Percentiles rank a stretch among this genome's conserved stretches.
Conservation (phyloP, 1,284 basidiomycete genomes). For the Calocybe gambosa region DNA sequence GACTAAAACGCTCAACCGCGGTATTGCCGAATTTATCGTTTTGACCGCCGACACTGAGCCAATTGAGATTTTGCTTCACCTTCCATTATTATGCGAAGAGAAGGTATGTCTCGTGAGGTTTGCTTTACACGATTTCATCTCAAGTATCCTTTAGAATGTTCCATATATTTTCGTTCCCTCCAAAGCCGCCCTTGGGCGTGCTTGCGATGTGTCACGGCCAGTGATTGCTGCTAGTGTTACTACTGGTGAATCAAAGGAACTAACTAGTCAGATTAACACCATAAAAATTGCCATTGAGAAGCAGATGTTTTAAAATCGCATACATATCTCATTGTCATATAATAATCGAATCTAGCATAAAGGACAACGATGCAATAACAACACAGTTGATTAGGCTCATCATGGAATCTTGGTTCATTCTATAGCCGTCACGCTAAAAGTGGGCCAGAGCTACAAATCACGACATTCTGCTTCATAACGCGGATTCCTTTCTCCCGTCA, state of each 20-base stretch:
- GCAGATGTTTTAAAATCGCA: constrained; percentile 29
- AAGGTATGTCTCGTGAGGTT: constrained; percentile 52
- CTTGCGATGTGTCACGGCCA: constrained; percentile 92
- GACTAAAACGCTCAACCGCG: constrained; percentile 98
- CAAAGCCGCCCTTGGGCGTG: constrained; percentile 92
- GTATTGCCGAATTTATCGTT: constrained; percentile 98
- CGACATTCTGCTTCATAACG: too few relatives aligned
- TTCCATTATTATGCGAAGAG: constrained; percentile 97
- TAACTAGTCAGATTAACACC: constrained; percentile 85
- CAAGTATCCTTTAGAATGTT: constrained; percentile 62
- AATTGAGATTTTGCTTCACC: constrained; percentile 95
- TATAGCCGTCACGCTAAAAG: too few relatives aligned
- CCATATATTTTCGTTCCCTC: constrained; percentile 94
- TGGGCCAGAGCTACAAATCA: too few relatives aligned
- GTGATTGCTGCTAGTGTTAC: constrained; percentile 96
- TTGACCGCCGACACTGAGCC: constrained; percentile 98
- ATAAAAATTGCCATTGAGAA: constrained; percentile 90
- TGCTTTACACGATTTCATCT: constrained; percentile 12
- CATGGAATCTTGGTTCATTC: too few relatives aligned
- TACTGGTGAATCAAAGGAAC: constrained; percentile 92
- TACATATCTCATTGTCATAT: not conserved
- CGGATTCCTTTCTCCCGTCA: too few relatives aligned
- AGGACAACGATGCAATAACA: too few relatives aligned
- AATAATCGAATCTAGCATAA: too few relatives aligned
- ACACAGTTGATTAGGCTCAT: too few relatives aligned